phyloP scores from a whole-genome alignment of 495 filamentous ascomycete species.

The Zalerion maritima region DNA sequence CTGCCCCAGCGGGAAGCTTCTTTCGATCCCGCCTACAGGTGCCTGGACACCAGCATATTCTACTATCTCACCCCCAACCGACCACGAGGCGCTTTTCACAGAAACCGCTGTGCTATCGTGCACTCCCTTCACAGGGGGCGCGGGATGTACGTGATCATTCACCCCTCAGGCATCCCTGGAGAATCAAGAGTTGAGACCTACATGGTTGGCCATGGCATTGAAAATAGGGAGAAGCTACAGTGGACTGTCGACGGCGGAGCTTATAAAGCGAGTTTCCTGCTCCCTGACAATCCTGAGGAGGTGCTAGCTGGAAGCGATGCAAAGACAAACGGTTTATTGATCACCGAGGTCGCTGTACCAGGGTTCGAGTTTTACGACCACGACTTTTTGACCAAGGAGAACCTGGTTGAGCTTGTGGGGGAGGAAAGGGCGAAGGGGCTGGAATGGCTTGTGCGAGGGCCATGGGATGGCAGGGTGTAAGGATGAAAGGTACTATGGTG shows the following conservation, averaged over 20 bases:
- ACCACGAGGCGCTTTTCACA: conserved; percentile 44
- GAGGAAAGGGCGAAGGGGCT: conserved; percentile 31
- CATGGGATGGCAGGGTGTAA: not conserved
- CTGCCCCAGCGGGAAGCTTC: conserved; percentile 13
- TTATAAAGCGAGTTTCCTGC: conserved; percentile 45
- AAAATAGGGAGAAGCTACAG: conserved; percentile 42
- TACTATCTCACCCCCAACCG: conserved; percentile 45
- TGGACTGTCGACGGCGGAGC: conserved; percentile 56
- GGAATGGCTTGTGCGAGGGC: conserved; percentile 25
- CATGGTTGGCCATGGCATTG: conserved; percentile 41
- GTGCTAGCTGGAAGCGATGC: no score
- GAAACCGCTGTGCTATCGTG: conserved; percentile 42
- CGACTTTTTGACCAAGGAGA: conserved; percentile 37
- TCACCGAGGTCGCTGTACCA: conserved; percentile 53
- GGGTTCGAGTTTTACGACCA: conserved; percentile 52
- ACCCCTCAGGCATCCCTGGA: conserved; percentile 17
- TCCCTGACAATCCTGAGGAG: conserved; percentile 33
- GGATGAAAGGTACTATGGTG: no score
- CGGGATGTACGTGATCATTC: conserved; percentile 47
- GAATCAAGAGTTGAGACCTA: conserved; percentile 43
- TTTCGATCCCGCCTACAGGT: conserved; percentile 25
- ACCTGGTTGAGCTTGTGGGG: conserved; percentile 32
- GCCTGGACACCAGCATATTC: conserved; percentile 39
- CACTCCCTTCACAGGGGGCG: conserved; percentile 46
- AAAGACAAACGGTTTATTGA: conserved; percentile 36